phyloP scores from a whole-genome alignment of 2,329 filamentous ascomycete species.

The Rugonectria rugulosa region DNA sequence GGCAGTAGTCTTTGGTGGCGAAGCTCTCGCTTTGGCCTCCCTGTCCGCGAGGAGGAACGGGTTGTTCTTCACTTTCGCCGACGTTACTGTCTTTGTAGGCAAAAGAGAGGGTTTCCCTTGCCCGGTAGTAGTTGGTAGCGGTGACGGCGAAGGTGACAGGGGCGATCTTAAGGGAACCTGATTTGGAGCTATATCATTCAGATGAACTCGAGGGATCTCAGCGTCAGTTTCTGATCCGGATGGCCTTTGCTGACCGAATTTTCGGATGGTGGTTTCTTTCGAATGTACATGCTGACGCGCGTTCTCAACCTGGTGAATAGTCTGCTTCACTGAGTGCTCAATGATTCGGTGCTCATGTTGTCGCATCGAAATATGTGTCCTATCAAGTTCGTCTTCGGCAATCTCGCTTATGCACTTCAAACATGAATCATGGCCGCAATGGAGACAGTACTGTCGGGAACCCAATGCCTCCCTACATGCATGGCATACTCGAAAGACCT shows the following conservation, averaged over 20 bases:
- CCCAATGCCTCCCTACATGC: constrained; percentile 54
- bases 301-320: neutral
- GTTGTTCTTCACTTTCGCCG: constrained; percentile 38
- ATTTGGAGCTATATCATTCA: constrained; percentile 15
- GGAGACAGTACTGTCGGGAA: constrained; percentile 50
- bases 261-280: constrained; percentile 4
- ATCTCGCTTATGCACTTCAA: constrained; percentile 52
- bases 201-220: constrained; percentile 12
- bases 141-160: neutral
- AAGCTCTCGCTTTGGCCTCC: constrained; percentile 26
- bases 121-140: constrained; percentile 15
- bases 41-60: constrained; percentile 45
- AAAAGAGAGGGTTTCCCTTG: neutral
- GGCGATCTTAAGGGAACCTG: neutral
- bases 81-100: constrained; percentile 19
- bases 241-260: constrained; percentile 7
- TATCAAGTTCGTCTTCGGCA: constrained; percentile 19
- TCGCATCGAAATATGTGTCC: constrained; percentile 5
- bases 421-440: constrained; percentile 61
- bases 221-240: constrained; percentile 23
- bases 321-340: constrained; percentile 3
- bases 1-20: constrained; percentile 33
- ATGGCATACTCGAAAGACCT: constrained; percentile 54
- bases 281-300: constrained; percentile 9
- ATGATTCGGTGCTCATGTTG: constrained; percentile 13